Conservation (phyloP, 1,284 basidiomycete genomes). For the Cryptococcus wingfieldii region DNA sequence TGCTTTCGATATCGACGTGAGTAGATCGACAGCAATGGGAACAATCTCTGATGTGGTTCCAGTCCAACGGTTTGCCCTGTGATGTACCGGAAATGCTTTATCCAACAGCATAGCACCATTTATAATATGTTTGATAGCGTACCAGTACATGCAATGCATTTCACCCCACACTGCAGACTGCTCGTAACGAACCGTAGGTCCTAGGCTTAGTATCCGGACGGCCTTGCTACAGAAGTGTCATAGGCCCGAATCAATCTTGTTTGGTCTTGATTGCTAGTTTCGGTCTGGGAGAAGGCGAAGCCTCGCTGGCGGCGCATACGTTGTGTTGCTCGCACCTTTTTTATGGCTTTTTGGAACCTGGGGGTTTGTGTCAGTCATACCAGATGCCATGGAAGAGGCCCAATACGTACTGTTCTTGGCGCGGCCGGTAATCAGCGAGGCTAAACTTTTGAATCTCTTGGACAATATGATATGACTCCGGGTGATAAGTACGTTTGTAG, state of each 20-base stretch:
- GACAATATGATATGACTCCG: slow-evolving; percentile 91
- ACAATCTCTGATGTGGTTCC: background rate
- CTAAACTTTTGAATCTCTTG: slow-evolving; percentile 97
- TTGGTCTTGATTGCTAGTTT: slow-evolving; percentile 79
- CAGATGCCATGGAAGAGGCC: background rate
- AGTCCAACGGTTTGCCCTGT: slow-evolving; percentile 35
- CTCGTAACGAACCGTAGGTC: background rate
- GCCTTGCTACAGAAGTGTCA: slow-evolving; percentile 61
- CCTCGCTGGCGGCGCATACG: slow-evolving; percentile 89
- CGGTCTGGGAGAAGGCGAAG: slow-evolving; percentile 94
- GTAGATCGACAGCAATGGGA: slow-evolving; percentile 6
- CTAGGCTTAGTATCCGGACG: slow-evolving; percentile 38
- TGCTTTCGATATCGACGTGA: slow-evolving; percentile 40
- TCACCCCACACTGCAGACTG: background rate
- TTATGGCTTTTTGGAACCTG: slow-evolving; percentile 95
- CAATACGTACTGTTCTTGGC: slow-evolving; percentile 83
- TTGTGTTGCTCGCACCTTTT: slow-evolving; percentile 93
- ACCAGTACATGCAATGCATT: background rate
- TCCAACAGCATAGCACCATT: background rate
- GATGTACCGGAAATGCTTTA: slow-evolving; percentile 21
- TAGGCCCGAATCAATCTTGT: slow-evolving; percentile 80
- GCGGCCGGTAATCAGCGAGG: slow-evolving; percentile 91
- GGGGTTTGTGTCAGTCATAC: slow-evolving; percentile 1
- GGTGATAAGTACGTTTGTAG: slow-evolving; percentile 84
- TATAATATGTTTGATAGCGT: background rate